Base-by-base conservation (phyloP, 257 asterid genomes). In the Phtheirospermum japonicum region DNA sequence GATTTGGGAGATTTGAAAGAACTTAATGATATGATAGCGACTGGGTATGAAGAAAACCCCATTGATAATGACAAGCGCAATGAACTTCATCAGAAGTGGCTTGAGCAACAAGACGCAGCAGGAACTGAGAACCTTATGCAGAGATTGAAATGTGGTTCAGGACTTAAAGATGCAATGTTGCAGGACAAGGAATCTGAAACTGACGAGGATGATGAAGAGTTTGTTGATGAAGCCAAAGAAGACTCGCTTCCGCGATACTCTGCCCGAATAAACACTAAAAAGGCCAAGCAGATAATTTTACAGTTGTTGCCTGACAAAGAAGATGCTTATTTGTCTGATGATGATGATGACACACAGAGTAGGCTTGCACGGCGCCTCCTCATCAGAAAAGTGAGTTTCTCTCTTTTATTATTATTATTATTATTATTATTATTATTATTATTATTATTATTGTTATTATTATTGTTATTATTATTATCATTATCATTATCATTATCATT, bases 71-170 rank as follows among this genome's bases (percentile, higher is more conserved):
- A 83, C 67, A 82, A 55, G 53, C 90, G 99, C 54, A 76, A 85
- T 72, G 96, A 83, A 73, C 96, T 92, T 71, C 99, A 92, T 76
- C 95, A 82, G 66, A 85, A 80, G 80, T 92, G 99, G 99, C 99
- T 92, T 71, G 95, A 86, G 73, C 97, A 85, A 69, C 97, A 89
- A 80, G 99, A 92, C 83, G 97, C 93, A 33, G 85, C 87, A 12
- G 97, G 97, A 79, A 92, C 99, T 63, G 91, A 89, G 62, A 78
- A 83, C 72, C 85, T 92, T 68, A 67, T 92, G 73, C 94, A 92
- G 76, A 79, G 74, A 73, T 67, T 92, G 59, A 89, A 83, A 64
- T 81, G 78, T 68, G 80, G 84, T 50, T 63, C 79, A 2, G 78
- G 68, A 66, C 75, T 80, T 43, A 70, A 62, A 66, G 91, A 85